Evolutionary conservation across 179 eudicot species (phyloP).

Genomic region (Heliamphora pulchella): DNA sequence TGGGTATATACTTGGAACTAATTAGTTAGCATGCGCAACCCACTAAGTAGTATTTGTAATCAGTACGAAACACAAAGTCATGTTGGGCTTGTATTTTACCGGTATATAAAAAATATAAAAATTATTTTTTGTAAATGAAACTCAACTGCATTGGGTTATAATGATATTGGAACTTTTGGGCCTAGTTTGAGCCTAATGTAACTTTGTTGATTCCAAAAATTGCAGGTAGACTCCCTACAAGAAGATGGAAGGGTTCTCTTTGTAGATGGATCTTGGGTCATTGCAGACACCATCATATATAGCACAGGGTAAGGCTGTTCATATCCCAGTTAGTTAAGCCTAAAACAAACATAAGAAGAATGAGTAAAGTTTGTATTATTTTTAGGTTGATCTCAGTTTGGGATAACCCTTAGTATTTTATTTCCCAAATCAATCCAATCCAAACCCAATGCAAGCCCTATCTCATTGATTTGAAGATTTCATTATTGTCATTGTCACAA

Average conservation of each 20-base stretch:
- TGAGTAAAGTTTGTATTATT: not conserved
- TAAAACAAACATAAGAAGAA: not conserved
- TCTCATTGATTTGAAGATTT: too few relatives aligned
- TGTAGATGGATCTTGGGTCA: constrained; percentile 50
- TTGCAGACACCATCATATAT: constrained; percentile 67
- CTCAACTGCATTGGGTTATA: not conserved
- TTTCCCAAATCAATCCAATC: not conserved
- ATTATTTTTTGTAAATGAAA: too few relatives aligned
- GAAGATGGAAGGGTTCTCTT: constrained; percentile 60
- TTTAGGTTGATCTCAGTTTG: not conserved
- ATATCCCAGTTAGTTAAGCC: not conserved
- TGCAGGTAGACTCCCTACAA: constrained; percentile 54
- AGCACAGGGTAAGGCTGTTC: constrained; percentile 58
- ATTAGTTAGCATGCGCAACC: too few relatives aligned
- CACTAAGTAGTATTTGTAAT: too few relatives aligned
- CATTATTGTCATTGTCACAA: not conserved
- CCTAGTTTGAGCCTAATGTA: not conserved
- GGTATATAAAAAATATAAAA: too few relatives aligned
- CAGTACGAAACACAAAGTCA: too few relatives aligned
- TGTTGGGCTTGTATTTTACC: too few relatives aligned
- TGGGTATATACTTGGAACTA: too few relatives aligned
- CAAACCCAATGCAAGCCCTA: not conserved
- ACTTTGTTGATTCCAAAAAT: not conserved
- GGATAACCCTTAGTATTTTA: not conserved
- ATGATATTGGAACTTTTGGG: too few relatives aligned